Evolutionary conservation across 2,329 filamentous ascomycete species (phyloP), one percentile per base, ranked within the genome.

Genomic region (Leptosphaerulina australis): DNA sequence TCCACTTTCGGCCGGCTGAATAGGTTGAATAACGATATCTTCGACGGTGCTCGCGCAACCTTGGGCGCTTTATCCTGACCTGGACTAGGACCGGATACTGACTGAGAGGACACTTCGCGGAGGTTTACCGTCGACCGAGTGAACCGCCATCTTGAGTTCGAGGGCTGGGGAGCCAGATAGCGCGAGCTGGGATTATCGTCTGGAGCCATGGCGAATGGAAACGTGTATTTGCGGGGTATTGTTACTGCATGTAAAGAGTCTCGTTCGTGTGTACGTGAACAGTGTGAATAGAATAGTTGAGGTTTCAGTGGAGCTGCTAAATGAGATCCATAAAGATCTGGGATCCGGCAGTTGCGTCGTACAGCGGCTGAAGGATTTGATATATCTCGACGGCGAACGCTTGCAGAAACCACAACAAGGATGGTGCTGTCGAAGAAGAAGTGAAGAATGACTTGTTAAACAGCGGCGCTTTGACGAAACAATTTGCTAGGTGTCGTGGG

Each of bases 1-100:
- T 81, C 77, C 21, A 79, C 76, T 58, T 78, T 80, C 17, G 78
- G 77, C 47, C 70, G 70, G 62, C 74, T 78, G 68, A 81, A 81
- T 11, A 81, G 70, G 46, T 69, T 75, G 68, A 80, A 79, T 9
- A 80, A 61, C 22, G 77, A 79, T 73, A 79, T 76, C 46, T 72
- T 78, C n/a, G 72, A 74, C 14, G 69, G 50, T 3, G 67, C 50
- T 30, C 66, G 66, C 47, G 71, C 69, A 9, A 69, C 52, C 39
- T 67, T 72, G 5, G 62, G 58, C 11, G 53, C 35, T 41, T 58
- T 58, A 11, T 18, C 51, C 4, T 55, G 50, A 12, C 25, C 33
- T 26, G 33, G 22, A 12, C 37, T 54, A 1, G 56, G 50, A 10
- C 33, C 33, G 2, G 50, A 44, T 9, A 44, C 26, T 2, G 50